Evolutionary conservation across 2,329 filamentous ascomycete species (phyloP).

Genomic region (Tricladium varicosporioides): DNA sequence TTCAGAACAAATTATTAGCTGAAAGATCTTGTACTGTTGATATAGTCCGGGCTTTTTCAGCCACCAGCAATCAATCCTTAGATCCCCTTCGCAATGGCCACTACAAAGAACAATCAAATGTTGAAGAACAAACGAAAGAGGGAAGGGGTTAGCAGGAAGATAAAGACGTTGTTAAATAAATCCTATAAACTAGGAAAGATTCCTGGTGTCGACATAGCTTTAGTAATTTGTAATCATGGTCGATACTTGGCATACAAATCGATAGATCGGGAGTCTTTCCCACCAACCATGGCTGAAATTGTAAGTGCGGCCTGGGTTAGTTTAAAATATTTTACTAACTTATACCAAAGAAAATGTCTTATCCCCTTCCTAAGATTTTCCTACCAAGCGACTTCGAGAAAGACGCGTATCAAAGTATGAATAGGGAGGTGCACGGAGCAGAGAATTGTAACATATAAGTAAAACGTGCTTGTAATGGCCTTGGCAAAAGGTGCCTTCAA

Average conservation of each 20-base stretch:
- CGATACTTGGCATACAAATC: not conserved
- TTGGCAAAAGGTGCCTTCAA: too few species aligned
- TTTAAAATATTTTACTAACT: conserved; percentile 1
- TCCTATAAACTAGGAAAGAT: not conserved
- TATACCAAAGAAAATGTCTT: not conserved
- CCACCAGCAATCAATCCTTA: not conserved
- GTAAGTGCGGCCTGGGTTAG: not conserved
- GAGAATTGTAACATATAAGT: not conserved
- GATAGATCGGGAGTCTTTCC: not conserved
- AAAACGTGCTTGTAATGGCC: too few species aligned
- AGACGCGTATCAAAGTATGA: not conserved
- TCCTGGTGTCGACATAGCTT: not conserved
- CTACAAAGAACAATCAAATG: not conserved
- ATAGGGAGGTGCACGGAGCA: not conserved
- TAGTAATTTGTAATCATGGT: not conserved
- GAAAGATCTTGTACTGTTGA: not conserved
- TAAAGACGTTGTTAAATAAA: not conserved
- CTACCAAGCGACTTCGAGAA: not conserved
- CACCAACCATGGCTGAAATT: not conserved
- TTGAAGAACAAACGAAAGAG: not conserved
- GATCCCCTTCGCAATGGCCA: not conserved
- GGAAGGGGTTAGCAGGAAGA: not conserved
- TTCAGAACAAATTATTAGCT: not conserved
- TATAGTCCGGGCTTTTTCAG: not conserved
- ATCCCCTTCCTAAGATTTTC: not conserved